Conservation (phyloP, 495 filamentous ascomycete genomes). For the Pyronema domesticum region DNA sequence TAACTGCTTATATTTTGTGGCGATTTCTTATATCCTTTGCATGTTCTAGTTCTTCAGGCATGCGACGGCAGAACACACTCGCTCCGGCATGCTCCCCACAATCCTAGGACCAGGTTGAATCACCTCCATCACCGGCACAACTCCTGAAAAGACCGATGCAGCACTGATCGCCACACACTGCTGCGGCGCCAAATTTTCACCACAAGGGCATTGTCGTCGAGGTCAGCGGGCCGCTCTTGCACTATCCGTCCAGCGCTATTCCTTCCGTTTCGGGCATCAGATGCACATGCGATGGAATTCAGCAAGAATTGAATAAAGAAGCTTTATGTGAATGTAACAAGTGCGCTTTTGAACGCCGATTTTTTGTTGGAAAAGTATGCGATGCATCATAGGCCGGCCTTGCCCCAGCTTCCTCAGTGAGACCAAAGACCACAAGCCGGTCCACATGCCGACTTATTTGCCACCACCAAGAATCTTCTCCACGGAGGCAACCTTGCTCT, state of each 20-base stretch:
- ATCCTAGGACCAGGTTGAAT: background rate
- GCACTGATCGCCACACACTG: background rate
- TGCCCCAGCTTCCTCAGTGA: too few relatives aligned
- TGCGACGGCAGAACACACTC: background rate
- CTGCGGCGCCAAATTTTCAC: background rate
- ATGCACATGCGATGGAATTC: too few relatives aligned
- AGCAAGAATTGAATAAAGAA: too few relatives aligned
- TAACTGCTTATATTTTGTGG: background rate
- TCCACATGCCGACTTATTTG: background rate
- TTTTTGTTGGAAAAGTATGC: too few relatives aligned
- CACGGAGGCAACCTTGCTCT: constrained; percentile 22
- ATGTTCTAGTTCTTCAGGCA: background rate
- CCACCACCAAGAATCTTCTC: constrained; percentile 4
- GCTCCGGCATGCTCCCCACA: background rate
- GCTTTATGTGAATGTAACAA: too few relatives aligned
- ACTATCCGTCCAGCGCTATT: too few relatives aligned
- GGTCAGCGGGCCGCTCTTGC: too few relatives aligned
- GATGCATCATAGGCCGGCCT: too few relatives aligned
- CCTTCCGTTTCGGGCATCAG: too few relatives aligned
- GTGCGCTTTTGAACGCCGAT: too few relatives aligned
- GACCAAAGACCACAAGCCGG: too few relatives aligned
- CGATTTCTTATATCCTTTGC: background rate
- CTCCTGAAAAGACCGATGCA: background rate
- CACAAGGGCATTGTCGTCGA: too few relatives aligned
- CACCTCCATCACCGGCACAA: background rate